Conservation (phyloP, 352 stramenopile genomes). For the Thraustochytrium sp. region DNA sequence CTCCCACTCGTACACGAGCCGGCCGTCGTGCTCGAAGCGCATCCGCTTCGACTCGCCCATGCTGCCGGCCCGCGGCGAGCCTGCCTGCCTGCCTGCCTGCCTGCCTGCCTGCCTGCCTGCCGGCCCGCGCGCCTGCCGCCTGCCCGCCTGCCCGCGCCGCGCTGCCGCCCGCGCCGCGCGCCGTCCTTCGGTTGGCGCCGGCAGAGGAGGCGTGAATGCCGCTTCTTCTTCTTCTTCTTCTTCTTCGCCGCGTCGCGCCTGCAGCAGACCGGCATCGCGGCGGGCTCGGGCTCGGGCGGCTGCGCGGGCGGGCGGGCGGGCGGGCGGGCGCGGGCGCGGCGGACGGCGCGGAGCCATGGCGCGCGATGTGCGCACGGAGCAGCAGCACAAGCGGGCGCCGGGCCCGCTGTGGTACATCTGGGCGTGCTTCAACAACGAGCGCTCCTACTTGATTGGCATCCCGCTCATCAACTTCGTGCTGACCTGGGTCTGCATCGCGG, state of each 20-base stretch:
- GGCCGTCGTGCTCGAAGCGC: slow-evolving; percentile 27
- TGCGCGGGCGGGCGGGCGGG: too few relatives aligned
- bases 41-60: slow-evolving; percentile 24
- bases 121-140: too few relatives aligned
- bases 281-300: too few relatives aligned
- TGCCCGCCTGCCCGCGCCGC: too few relatives aligned
- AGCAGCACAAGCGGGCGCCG: background rate
- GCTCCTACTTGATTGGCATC: background rate
- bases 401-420: background rate
- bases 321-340: too few relatives aligned
- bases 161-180: too few relatives aligned
- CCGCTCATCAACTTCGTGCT: background rate
- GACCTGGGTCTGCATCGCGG: background rate
- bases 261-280: too few relatives aligned
- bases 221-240: too few relatives aligned
- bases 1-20: slow-evolving; percentile 91
- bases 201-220: too few relatives aligned
- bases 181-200: too few relatives aligned
- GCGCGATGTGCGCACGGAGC: background rate
- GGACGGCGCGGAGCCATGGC: too few relatives aligned
- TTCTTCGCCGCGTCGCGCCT: too few relatives aligned
- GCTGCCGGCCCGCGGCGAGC: background rate
- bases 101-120: background rate
- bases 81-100: background rate
- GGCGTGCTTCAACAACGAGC: slow-evolving; percentile 11